Percentiles rank a stretch among this genome's conserved stretches.
Conservation (phyloP, 768 basidiomycete genomes). For the Russula brevipes region DNA sequence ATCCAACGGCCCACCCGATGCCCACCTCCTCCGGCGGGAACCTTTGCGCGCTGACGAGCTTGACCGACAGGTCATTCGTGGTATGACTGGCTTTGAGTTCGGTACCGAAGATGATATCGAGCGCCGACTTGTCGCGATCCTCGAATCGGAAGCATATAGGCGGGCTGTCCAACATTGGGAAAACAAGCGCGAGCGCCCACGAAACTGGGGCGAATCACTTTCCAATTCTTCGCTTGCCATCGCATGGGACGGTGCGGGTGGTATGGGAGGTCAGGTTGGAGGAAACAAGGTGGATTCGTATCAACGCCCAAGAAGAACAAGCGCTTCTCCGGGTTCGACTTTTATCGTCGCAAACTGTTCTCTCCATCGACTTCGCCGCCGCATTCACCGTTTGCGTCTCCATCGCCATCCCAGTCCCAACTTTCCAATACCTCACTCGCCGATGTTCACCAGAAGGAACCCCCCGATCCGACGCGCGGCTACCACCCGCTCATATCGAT, state of each 20-base stretch:
- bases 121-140: constrained; percentile 59
- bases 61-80: constrained; percentile 76
- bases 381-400: constrained; percentile 52
- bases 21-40: constrained; percentile 83
- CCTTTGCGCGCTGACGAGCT: constrained; percentile 87
- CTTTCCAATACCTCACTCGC: constrained; percentile 44
- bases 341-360: constrained; percentile 87
- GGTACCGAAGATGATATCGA: constrained; percentile 86
- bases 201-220: constrained; percentile 51
- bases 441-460: constrained; percentile 42
- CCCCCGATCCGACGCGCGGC: constrained; percentile 79
- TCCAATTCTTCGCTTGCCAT: constrained; percentile 68
- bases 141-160: constrained; percentile 73
- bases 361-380: constrained; percentile 47
- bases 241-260: constrained; percentile 45
- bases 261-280: constrained; percentile 35
- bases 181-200: constrained; percentile 43
- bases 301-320: constrained; percentile 54
- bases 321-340: constrained; percentile 94
- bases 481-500: constrained; percentile 95
- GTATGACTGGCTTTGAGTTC: constrained; percentile 97
- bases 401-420: constrained; percentile 54
- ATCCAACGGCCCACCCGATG: constrained; percentile 70
- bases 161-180: constrained; percentile 78
- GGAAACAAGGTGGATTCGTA: constrained; percentile 13